Evolutionary conservation across 495 filamentous ascomycete species (phyloP), one percentile per base, ranked within the genome.

Genomic region (Eremomyces bilateralis): DNA sequence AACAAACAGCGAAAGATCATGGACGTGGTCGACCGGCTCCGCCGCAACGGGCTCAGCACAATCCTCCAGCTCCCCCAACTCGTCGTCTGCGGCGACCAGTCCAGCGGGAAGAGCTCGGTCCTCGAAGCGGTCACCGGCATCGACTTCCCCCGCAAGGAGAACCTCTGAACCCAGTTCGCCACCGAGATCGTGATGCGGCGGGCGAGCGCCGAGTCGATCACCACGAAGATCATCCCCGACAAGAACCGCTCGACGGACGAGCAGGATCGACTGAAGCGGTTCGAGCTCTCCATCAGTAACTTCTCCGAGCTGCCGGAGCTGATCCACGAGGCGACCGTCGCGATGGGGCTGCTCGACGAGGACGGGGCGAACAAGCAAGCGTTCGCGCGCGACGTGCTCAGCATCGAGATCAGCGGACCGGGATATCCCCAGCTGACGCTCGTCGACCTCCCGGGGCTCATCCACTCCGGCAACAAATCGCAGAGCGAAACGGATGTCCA

Each of bases 61-160:
- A 58, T 67, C 37, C 51, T 79, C 3, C 58, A 64, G 16, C 59
- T 80, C 0, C 78, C 78, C 0, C 73, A 80, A 38, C 57, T 85
- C 17, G 62, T 80, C 10, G 75, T 81, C n/a, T 72, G 72, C 37
- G 76, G 76, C 0, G 66, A 76, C 44, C 73, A 79, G 41, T 75
- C 70, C 0, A 64, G 66, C 8, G 76, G 77, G 1, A 35, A 35
- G 20, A 35, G 33, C 20, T 20, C 16, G 8, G 72, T 82, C 0
- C 62, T 82, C 0, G 73, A 81, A 52, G 76, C 72, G 0, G 66
- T 85, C 31, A 73, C 73, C 0, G 63, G 69, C 25, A 67, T 80
- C 12, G 64, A 67, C 0, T 81, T 82, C 39, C 72, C 76, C 0
- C 46, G 60, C n/a, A 65, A 73, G 28, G 64, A 66, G 35, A 68